phyloP scores from a whole-genome alignment of 805 yeast genomes.

The Saccharomyces jurei region DNA sequence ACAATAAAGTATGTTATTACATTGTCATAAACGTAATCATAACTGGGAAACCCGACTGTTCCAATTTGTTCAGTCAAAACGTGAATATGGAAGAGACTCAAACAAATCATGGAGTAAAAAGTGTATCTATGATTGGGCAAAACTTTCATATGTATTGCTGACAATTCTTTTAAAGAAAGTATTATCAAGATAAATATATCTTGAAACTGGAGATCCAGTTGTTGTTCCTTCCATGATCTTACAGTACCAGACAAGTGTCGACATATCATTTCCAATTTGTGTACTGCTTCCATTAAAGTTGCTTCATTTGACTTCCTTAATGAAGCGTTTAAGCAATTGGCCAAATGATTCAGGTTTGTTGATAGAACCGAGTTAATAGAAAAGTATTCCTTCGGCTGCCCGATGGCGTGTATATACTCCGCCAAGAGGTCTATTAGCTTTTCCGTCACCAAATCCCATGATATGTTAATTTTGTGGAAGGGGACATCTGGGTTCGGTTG shows the following conservation, averaged over 20 bases:
- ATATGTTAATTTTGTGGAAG: neutral
- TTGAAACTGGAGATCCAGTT: neutral
- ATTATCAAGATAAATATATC: neutral
- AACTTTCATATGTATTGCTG: neutral
- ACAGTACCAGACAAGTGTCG: neutral
- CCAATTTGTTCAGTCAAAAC: constrained; percentile 14
- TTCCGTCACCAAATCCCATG: neutral
- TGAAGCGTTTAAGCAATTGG: neutral
- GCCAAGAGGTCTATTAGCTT: neutral
- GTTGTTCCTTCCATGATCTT: neutral
- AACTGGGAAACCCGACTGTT: constrained; percentile 20
- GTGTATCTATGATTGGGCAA: neutral
- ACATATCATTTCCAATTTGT: neutral
- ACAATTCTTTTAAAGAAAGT: neutral
- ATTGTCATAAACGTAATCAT: constrained; percentile 18
- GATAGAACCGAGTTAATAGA: neutral
- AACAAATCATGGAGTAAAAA: neutral
- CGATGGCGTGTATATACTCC: neutral
- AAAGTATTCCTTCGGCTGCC: neutral
- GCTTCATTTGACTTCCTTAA: neutral
- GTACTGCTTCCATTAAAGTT: neutral
- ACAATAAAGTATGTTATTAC: neutral
- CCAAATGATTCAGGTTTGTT: neutral
- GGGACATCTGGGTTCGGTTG: neutral
- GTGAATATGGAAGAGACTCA: neutral